These are phyloP conservation scores for Exophiala alcalophila DNA, from an alignment of 2,329 filamentous ascomycete species.

Conservation along the genomic window DNA sequence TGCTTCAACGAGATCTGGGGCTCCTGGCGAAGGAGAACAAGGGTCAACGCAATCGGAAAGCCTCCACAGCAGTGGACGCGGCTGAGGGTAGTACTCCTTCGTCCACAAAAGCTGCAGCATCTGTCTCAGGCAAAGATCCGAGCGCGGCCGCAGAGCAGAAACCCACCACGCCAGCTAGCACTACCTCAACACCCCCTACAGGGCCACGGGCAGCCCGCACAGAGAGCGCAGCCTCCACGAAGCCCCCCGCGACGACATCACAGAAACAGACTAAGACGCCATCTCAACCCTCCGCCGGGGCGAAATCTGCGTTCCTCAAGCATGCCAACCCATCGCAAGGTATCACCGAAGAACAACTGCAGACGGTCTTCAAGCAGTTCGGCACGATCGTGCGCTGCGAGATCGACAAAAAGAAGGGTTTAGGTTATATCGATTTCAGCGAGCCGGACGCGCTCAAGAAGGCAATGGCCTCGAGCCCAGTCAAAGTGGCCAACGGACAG, in stretches of 20 bases:
- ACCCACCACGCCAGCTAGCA: slow-evolving; percentile 33
- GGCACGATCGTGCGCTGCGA: slow-evolving; percentile 77
- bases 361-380: slow-evolving; percentile 69
- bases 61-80: slow-evolving; percentile 19
- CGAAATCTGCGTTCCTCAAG: slow-evolving; percentile 71
- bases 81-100: slow-evolving; percentile 34
- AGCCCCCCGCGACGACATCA: slow-evolving; percentile 12
- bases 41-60: slow-evolving; percentile 16
- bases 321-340: slow-evolving; percentile 87
- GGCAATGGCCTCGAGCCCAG: slow-evolving; percentile 76
- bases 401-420: slow-evolving; percentile 91
- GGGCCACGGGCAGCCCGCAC: slow-evolving; percentile 27
- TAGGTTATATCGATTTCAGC: slow-evolving; percentile 87
- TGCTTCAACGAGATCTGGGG: slow-evolving; percentile 62
- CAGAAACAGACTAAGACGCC: slow-evolving; percentile 31
- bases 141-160: slow-evolving; percentile 33
- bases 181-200: slow-evolving; percentile 24
- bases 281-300: slow-evolving; percentile 43
- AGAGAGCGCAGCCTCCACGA: slow-evolving; percentile 15
- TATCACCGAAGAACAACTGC: slow-evolving; percentile 77
- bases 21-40: slow-evolving; percentile 37
- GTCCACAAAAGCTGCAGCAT: slow-evolving; percentile 22
- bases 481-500: slow-evolving; percentile 77
- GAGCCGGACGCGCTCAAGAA: slow-evolving; percentile 69
- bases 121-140: slow-evolving; percentile 33